Base-by-base conservation (phyloP, 2,329 filamentous ascomycete species). In the Zasmidium cellare region DNA sequence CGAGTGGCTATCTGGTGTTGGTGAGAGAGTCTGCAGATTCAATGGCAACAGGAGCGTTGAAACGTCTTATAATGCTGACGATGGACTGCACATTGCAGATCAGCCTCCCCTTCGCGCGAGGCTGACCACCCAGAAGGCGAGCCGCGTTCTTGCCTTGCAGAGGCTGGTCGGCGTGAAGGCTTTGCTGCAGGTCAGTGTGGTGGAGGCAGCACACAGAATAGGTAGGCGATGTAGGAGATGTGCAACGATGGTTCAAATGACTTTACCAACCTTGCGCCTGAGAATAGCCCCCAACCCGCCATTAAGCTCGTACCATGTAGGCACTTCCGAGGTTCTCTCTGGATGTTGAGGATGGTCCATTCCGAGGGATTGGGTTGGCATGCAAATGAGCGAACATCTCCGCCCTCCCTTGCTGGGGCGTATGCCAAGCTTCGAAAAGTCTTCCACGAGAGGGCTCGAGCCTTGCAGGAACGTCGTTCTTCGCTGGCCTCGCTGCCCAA, bases 351-450 rank as follows among this genome's bases (percentile, higher is more conserved):
- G 48, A 45, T 58, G 51, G 35, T 61, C 60, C 69, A 70, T 71
- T 69, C 69, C 69, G 59, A 56, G 54, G 50, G 53, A 51, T 28
- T 54, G 55, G 63, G 46, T 61, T 63, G 69, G 65, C 59, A 70
- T 68, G 68, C 57, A 67, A 65, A 67, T 67, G 53, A 61, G 63
- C 67, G 67, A 67, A 59, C 61, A 60, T 62, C 57, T 66, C 65
- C 63, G 61, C 41, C 48, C 56, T 61, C 64, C 69, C 70, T 70
- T 71, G 61, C 67, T 57, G 62, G 55, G 53, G 22, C 49, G 24
- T 24, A 23, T 3, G 35, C 35, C 19, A 57, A 49, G 46, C 55
- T 58, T 53, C 46, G 58, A 59, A 9, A 11, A 14, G 6, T 35
- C 25, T 44, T 22, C 55, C 38, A 54, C 18, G 54, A 41, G 51